These are phyloP conservation scores for Pseudogymnoascus verrucosus DNA, from an alignment of 2,329 filamentous ascomycete species.

Conservation along the genomic window DNA sequence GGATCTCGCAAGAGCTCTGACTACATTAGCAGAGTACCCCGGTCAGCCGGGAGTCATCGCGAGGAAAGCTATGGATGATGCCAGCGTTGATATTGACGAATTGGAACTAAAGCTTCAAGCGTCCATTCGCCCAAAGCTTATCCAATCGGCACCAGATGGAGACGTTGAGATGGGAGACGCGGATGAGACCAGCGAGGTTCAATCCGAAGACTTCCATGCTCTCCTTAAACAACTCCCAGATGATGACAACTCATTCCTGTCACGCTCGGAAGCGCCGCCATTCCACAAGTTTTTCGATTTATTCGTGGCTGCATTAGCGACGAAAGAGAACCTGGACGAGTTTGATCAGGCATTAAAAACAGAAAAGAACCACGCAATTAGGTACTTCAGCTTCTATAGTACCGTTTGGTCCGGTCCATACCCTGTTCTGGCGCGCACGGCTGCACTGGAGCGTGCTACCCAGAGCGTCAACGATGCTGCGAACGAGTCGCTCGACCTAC, in stretches of 20 bases:
- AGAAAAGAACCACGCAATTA: conserved; percentile 16
- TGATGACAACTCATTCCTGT: conserved; percentile 45
- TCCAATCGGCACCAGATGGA: conserved; percentile 41
- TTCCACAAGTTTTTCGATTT: conserved; percentile 48
- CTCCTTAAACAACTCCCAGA: conserved; percentile 23
- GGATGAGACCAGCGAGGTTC: conserved; percentile 22
- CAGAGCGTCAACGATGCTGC: conserved; percentile 45
- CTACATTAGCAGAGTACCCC: conserved; percentile 53
- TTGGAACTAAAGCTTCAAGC: conserved; percentile 69
- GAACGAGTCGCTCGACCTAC: conserved; percentile 54
- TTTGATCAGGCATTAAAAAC: conserved; percentile 43
- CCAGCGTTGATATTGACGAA: conserved; percentile 63
- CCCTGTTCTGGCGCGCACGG: conserved; percentile 58
- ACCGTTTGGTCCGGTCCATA: conserved; percentile 66
- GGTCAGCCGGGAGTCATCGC: conserved; percentile 56
- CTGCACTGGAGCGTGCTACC: conserved; percentile 60
- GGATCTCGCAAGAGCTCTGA: conserved; percentile 58
- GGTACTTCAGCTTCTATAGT: conserved; percentile 67
- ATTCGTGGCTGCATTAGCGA: conserved; percentile 46
- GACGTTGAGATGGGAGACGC: conserved; percentile 44
- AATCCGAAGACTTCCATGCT: conserved; percentile 21
- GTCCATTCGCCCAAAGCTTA: conserved; percentile 51
- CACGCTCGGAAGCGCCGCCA: conserved; percentile 34
- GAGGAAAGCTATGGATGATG: conserved; percentile 56
- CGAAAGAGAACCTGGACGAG: conserved; percentile 30